Percentiles rank a stretch among this genome's conserved stretches.
Conservation (phyloP, 2,329 filamentous ascomycete species). For the Claviceps paspali region DNA sequence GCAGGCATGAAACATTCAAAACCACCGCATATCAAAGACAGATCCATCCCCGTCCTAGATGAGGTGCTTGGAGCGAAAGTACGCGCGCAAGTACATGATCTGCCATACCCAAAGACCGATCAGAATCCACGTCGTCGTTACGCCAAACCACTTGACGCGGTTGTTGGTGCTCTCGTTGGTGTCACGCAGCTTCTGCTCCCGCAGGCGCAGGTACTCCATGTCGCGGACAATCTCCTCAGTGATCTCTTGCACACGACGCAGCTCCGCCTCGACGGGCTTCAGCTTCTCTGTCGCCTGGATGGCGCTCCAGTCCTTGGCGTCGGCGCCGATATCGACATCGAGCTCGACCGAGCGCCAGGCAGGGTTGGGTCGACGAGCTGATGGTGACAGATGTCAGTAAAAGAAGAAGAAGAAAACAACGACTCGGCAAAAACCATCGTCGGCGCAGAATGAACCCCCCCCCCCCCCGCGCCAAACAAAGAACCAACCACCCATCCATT, state of each 20-base stretch:
- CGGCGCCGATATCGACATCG: slow-evolving; percentile 89
- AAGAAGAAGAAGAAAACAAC: not conserved
- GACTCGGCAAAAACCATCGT: not conserved
- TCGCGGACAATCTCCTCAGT: slow-evolving; percentile 77
- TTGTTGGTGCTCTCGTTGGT: slow-evolving; percentile 99
- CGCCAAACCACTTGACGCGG: slow-evolving; percentile 96
- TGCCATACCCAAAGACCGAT: slow-evolving; percentile 88
- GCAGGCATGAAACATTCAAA: not conserved
- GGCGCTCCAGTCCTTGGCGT: slow-evolving; percentile 94
- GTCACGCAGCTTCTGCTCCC: slow-evolving; percentile 92
- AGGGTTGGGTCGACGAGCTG: slow-evolving; percentile 25
- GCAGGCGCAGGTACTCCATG: slow-evolving; percentile 84
- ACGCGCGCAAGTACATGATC: slow-evolving; percentile 91
- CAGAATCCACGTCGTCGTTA: slow-evolving; percentile 83
- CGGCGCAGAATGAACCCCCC: no score
- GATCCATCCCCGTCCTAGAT: slow-evolving; percentile 15
- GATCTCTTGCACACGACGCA: slow-evolving; percentile 83
- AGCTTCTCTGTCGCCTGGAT: slow-evolving; percentile 96
- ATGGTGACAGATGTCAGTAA: slow-evolving; percentile 7
- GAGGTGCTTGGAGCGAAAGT: slow-evolving; percentile 56
- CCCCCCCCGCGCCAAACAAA: no score
- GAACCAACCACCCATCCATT: no score
- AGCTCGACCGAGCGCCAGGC: slow-evolving; percentile 66
- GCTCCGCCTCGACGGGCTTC: slow-evolving; percentile 89
- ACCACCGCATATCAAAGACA: slow-evolving; percentile 7